Percentiles rank a stretch among this genome's conserved stretches.
Evolutionary conservation across 176 grass and related monocot species (phyloP).

Genomic region (Musa itinerans): DNA sequence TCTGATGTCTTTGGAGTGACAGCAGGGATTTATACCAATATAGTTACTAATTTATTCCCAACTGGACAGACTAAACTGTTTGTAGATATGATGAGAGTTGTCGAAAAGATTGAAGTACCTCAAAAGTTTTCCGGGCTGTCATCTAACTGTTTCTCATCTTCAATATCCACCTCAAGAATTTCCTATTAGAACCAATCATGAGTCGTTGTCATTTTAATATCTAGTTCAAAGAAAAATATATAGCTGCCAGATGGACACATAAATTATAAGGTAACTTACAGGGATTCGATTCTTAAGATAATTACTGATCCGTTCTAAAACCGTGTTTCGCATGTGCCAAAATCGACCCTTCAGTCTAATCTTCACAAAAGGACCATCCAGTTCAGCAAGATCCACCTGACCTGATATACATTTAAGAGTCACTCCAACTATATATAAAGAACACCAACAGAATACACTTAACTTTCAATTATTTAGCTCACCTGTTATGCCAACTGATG

Average conservation of each 20-base stretch:
- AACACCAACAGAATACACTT: no score
- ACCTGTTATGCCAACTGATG: constrained; percentile 83
- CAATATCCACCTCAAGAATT: constrained; percentile 88
- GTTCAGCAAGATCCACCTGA: constrained; percentile 69
- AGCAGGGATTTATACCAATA: no score
- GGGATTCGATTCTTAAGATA: constrained; percentile 93
- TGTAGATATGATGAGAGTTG: no score
- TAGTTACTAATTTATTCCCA: no score
- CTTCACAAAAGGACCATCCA: constrained; percentile 89
- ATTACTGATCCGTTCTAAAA: constrained; percentile 61
- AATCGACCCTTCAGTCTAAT: constrained; percentile 73
- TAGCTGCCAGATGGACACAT: neutral
- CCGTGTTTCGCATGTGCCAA: constrained; percentile 68
- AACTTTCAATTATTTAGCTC: neutral
- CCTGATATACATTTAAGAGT: constrained; percentile 24
- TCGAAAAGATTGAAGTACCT: constrained; percentile 13
- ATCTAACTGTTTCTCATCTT: constrained; percentile 80
- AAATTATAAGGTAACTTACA: constrained; percentile 27
- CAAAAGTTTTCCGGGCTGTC: constrained; percentile 76
- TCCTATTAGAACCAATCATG: constrained; percentile 36
- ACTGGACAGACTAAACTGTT: no score
- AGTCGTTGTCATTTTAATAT: neutral
- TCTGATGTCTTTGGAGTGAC: no score
- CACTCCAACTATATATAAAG: neutral
- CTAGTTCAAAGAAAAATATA: neutral